Evolutionary conservation across 2,329 filamentous ascomycete genomes (phyloP).

Genomic region (Aotearoamyces nothofagi): DNA sequence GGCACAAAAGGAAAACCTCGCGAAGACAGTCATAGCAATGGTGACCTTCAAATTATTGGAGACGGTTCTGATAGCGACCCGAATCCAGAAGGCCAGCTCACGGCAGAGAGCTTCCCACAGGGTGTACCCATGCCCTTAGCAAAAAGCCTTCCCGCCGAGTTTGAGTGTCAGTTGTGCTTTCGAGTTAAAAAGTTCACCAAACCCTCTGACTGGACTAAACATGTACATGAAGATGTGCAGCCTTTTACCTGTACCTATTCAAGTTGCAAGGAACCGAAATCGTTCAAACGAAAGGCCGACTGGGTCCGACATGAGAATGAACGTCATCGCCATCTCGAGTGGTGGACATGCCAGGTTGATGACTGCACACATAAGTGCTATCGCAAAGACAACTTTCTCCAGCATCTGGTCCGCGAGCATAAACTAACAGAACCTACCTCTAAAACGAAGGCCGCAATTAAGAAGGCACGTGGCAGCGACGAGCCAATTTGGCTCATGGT

Average conservation of each 20-base stretch:
- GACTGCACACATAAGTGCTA: slow-evolving; percentile 76
- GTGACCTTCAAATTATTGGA: slow-evolving; percentile 37
- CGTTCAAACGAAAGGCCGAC: slow-evolving; percentile 89
- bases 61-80: slow-evolving; percentile 49
- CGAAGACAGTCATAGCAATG: slow-evolving; percentile 38
- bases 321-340: slow-evolving; percentile 75
- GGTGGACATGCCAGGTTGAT: slow-evolving; percentile 73
- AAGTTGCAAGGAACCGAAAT: slow-evolving; percentile 69
- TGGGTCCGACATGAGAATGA: slow-evolving; percentile 95
- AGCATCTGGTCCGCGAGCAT: slow-evolving; percentile 84
- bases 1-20: slow-evolving; percentile 44
- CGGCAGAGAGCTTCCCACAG: slow-evolving; percentile 57
- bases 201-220: slow-evolving; percentile 93
- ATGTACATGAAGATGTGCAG: slow-evolving; percentile 85
- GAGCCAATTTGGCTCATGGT: slow-evolving; percentile 66
- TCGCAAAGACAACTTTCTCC: slow-evolving; percentile 82
- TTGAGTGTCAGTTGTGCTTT: slow-evolving; percentile 83
- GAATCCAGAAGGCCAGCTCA: slow-evolving; percentile 57
- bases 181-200: slow-evolving; percentile 74
- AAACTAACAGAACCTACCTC: slow-evolving; percentile 71
- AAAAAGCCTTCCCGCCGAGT: slow-evolving; percentile 62
- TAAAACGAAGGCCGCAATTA: slow-evolving; percentile 56
- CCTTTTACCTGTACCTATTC: slow-evolving; percentile 89
- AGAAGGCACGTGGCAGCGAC: slow-evolving; percentile 33
- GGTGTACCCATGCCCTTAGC: slow-evolving; percentile 76